Percentiles rank a stretch among this genome's conserved stretches.
Evolutionary conservation across 768 basidiomycete genomes (phyloP).

Genomic region (Panaeolus cyanescens): DNA sequence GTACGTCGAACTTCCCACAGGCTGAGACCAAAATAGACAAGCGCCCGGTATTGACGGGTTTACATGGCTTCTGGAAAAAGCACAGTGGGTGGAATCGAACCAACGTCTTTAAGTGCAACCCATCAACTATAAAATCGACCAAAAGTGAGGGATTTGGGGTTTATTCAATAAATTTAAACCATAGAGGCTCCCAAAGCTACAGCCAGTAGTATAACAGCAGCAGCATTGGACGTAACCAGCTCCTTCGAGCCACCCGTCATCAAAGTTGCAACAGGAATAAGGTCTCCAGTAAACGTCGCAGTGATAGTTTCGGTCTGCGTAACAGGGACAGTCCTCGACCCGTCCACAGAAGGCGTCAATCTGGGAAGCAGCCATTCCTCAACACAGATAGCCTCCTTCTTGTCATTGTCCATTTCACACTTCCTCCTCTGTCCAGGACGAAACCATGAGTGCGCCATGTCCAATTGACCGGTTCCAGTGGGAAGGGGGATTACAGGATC

Average conservation of each 20-base stretch:
- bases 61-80: too few species aligned
- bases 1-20: too few species aligned
- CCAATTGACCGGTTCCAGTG: not conserved
- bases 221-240: not conserved
- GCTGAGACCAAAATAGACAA: too few species aligned
- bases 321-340: not conserved
- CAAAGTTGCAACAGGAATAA: not conserved
- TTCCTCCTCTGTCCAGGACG: not conserved
- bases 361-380: not conserved
- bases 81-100: too few species aligned
- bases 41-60: too few species aligned
- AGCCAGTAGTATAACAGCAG: not conserved
- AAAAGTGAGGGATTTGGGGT: too few species aligned
- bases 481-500: not conserved
- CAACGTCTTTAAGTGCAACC: too few species aligned
- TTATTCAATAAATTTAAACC: not conserved
- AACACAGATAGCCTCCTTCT: not conserved
- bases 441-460: not conserved
- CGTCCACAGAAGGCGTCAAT: not conserved
- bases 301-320: not conserved
- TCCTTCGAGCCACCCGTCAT: not conserved
- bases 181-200: not conserved
- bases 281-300: not conserved
- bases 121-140: too few species aligned
- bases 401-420: not conserved